A percentile compares a stretch with the other conserved stretches of the same genome.
phyloP scores from a whole-genome alignment of 345 rosid genomes.

The Populus simonii region DNA sequence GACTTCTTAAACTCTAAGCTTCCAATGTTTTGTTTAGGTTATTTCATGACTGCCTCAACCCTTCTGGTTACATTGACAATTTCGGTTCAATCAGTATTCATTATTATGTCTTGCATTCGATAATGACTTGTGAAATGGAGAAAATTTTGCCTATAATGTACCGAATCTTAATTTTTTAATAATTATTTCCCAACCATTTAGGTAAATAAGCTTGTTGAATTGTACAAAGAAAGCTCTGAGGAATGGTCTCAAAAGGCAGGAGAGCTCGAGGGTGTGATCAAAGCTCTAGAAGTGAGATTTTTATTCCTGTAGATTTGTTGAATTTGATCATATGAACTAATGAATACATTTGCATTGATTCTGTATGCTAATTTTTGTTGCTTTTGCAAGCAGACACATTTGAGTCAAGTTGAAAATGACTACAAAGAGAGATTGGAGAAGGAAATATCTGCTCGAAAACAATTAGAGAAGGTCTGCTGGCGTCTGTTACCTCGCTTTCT shows the following conservation, averaged over 20 bases:
- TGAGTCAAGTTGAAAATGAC: constrained; percentile 66
- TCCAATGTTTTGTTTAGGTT: no score
- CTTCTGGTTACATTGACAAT: background rate
- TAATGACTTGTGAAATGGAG: background rate
- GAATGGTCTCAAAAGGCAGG: constrained; percentile 94
- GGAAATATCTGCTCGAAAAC: constrained; percentile 61
- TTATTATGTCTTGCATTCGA: background rate
- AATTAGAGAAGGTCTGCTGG: constrained; percentile 62
- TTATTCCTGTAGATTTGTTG: background rate
- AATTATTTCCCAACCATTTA: constrained; percentile 13
- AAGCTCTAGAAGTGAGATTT: constrained; percentile 75
- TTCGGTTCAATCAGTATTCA: background rate
- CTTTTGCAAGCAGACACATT: constrained; percentile 47
- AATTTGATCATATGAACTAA: background rate
- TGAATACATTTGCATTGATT: background rate
- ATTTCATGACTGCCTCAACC: background rate
- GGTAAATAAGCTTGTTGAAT: constrained; percentile 85
- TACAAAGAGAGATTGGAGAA: constrained; percentile 74
- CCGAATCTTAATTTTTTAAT: no score
- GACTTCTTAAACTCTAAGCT: background rate
- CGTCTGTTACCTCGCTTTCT: background rate
- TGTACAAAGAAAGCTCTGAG: constrained; percentile 87
- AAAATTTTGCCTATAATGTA: no score
- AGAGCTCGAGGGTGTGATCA: constrained; percentile 96
- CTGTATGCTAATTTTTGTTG: background rate